Evolutionary conservation across 2,329 filamentous ascomycete species (phyloP).

Genomic region (Dichotomopilus funicola): DNA sequence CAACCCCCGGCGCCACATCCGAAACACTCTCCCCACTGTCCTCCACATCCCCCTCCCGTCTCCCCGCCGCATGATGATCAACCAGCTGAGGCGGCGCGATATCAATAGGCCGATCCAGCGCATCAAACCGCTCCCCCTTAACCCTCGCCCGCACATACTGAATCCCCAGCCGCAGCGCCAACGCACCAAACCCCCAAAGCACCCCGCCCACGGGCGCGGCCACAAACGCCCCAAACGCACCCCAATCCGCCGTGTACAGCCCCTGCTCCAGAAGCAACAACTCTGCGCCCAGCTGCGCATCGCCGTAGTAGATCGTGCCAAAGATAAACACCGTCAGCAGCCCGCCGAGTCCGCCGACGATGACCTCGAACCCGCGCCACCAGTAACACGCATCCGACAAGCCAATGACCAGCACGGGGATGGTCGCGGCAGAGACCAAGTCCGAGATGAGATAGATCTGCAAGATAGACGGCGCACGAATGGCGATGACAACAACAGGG

Average conservation of each 20-base stretch:
- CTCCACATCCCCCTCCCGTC: not conserved
- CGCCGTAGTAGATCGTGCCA: constrained; percentile 69
- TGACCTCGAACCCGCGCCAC: constrained; percentile 75
- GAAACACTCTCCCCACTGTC: constrained; percentile 11
- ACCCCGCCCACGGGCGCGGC: constrained; percentile 70
- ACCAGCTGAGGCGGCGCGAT: constrained; percentile 11
- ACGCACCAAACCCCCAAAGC: constrained; percentile 61
- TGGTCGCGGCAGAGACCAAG: constrained; percentile 67
- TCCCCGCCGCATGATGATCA: not conserved
- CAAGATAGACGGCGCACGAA: constrained; percentile 66
- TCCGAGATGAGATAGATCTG: constrained; percentile 81
- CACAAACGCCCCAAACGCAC: constrained; percentile 75
- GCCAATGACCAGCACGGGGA: constrained; percentile 70
- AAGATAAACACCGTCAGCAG: constrained; percentile 77
- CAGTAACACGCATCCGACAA: constrained; percentile 60
- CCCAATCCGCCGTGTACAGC: constrained; percentile 73
- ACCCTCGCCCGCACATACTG: constrained; percentile 52
- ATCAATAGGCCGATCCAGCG: constrained; percentile 51
- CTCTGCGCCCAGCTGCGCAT: constrained; percentile 54
- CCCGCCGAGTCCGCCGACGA: constrained; percentile 70
- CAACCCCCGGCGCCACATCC: constrained; percentile 15
- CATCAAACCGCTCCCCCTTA: constrained; percentile 58
- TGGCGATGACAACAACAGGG: constrained; percentile 65
- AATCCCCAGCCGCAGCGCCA: constrained; percentile 51
- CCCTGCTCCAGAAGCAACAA: constrained; percentile 68